Percentiles rank a stretch among this genome's conserved stretches.
Conservation (phyloP, 78 protist genomes). For the Emiliania huxleyi region DNA sequence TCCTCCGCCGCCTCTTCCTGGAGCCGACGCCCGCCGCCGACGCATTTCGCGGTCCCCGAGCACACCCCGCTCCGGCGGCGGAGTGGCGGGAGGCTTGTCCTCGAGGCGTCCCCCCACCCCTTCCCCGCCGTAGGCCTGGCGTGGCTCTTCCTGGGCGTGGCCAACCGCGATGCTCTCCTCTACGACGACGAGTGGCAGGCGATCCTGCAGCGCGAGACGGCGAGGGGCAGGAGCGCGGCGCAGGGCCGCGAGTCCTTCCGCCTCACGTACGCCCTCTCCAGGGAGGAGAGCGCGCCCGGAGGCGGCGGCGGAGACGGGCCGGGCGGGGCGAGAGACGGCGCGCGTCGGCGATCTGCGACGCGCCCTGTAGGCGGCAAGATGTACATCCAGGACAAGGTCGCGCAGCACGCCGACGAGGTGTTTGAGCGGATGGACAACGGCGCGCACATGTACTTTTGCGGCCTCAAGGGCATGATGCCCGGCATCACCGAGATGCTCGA, state of each 20-base stretch:
- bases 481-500: neutral
- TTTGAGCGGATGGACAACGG: neutral
- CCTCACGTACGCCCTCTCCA: slow-evolving; percentile 12
- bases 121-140: neutral
- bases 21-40: slow-evolving; percentile 34
- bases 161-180: slow-evolving; percentile 13
- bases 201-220: neutral
- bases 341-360: neutral
- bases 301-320: neutral
- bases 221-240: neutral
- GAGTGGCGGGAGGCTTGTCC: neutral
- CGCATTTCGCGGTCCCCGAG: neutral
- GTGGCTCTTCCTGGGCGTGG: slow-evolving; percentile 44
- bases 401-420: neutral
- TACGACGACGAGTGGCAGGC: slow-evolving; percentile 30
- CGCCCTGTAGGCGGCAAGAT: neutral
- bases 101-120: neutral
- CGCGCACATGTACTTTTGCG: slow-evolving; percentile 44
- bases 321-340: neutral
- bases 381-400: neutral
- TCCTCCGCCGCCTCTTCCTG: slow-evolving; percentile 46
- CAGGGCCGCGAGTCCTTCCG: slow-evolving; percentile 5
- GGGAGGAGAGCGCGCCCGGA: neutral
- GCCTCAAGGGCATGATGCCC: slow-evolving; percentile 52
- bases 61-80: neutral